phyloP scores from a whole-genome alignment of 345 rosid species.

The Laguncularia racemosa region DNA sequence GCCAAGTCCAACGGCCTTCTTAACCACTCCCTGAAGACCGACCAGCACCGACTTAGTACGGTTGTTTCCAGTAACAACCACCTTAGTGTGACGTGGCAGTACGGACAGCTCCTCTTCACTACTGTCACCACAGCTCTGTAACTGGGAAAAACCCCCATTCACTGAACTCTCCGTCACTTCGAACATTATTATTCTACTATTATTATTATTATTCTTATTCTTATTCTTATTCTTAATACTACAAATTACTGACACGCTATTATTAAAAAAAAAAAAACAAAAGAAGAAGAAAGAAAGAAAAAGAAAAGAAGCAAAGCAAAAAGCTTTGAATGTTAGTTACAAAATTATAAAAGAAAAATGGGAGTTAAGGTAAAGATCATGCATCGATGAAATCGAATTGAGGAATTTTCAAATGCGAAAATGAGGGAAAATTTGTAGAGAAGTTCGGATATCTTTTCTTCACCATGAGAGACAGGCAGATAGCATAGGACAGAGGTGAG shows the following conservation, averaged over 20 bases:
- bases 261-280: background rate
- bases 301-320: background rate
- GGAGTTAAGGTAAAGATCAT: constrained; percentile 28
- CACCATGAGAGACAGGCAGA: constrained; percentile 12
- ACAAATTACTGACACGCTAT: no score
- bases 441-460: no score
- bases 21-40: constrained; percentile 93
- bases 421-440: constrained; percentile 4
- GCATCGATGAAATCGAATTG: constrained; percentile 43
- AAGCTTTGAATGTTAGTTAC: background rate
- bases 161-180: constrained; percentile 65
- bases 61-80: constrained; percentile 96
- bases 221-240: no score
- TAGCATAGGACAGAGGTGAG: constrained; percentile 31
- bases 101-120: constrained; percentile 96
- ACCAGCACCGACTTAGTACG: constrained; percentile 96
- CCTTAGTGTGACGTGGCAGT: constrained; percentile 94
- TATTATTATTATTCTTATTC: background rate
- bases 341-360: background rate
- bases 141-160: constrained; percentile 61
- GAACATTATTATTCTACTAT: constrained; percentile 32
- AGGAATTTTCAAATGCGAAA: constrained; percentile 4
- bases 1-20: constrained; percentile 97
- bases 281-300: background rate
- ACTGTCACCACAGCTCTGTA: constrained; percentile 76